Percentiles rank a stretch among this genome's conserved stretches.
phyloP scores from a whole-genome alignment of 192 early-diverging fungal species.

The Coemansia sp. region DNA sequence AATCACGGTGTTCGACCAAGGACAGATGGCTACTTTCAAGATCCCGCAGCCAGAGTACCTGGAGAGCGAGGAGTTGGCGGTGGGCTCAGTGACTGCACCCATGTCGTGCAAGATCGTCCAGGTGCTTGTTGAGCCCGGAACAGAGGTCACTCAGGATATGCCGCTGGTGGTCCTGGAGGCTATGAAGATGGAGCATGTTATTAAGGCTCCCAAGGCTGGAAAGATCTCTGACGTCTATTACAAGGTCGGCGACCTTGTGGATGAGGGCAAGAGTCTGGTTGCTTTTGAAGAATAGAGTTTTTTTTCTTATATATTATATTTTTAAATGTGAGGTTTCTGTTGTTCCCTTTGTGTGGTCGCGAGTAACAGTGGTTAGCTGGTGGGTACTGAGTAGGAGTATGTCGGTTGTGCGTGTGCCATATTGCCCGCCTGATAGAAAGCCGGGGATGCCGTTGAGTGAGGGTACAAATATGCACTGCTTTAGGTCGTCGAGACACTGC shows the following conservation, averaged over 20 bases:
- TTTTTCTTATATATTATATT: neutral
- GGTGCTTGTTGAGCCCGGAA: slow-evolving; percentile 80
- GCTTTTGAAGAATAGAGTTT: slow-evolving; percentile 62
- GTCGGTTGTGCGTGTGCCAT: slow-evolving; percentile 47
- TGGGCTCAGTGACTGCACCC: slow-evolving; percentile 76
- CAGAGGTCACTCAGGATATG: slow-evolving; percentile 76
- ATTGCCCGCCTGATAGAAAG: neutral
- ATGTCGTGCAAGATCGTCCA: slow-evolving; percentile 93
- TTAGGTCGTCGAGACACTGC: slow-evolving; percentile 21
- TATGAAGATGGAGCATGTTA: slow-evolving; percentile 98
- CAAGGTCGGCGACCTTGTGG: slow-evolving; percentile 85
- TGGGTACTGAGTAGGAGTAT: slow-evolving; percentile 27
- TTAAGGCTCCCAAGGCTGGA: slow-evolving; percentile 77
- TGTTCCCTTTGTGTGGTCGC: slow-evolving; percentile 1
- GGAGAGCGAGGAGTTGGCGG: slow-evolving; percentile 70
- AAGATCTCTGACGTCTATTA: slow-evolving; percentile 79
- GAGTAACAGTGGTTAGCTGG: slow-evolving; percentile 25
- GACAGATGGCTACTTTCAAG: slow-evolving; percentile 60
- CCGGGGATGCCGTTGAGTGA: neutral
- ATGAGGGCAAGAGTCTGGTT: slow-evolving; percentile 81
- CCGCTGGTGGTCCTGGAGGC: slow-evolving; percentile 92
- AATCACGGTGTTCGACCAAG: slow-evolving; percentile 67
- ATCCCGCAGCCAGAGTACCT: slow-evolving; percentile 64
- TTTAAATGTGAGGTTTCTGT: neutral
- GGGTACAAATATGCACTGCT: slow-evolving; percentile 46